Evolutionary conservation across 257 asterid genomes (phyloP), one percentile per base, ranked within the genome.

Genomic region (Salvia splendens): DNA sequence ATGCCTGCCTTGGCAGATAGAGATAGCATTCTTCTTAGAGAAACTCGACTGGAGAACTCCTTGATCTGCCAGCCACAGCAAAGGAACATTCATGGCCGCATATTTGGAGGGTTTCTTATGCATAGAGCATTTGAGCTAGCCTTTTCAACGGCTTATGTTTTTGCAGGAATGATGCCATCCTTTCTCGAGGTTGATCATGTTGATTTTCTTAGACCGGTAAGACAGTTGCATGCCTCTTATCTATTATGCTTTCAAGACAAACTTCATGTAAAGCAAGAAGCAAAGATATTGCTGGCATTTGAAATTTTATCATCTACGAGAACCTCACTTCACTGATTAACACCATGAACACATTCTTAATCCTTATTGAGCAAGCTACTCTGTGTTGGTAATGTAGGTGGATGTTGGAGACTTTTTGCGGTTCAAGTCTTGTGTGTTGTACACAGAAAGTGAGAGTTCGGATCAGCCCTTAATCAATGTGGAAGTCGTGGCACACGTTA

Each of bases 361-460:
- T 9, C 46, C 40, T 51, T 49, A 24, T 24, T 24, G 30, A 55
- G 56, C 35, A 6, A 47, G 38, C 45, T 65, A 50, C 24, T 45
- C 45, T 51, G 30, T 48, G 20, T 42, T 66, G 64, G 55, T 64
- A 38, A 30, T 77, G 77, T 83, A 93, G 97, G 99, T 90, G 73
- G 99, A 93, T 80, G 97, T 93, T 60, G 99, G 99, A 67, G 92
- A 93, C 79, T 93, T 93, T 83, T 73, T 93, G 86, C 95, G 96
- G 78, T 79, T 93, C 76, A 93, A 82, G 49, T 86, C 97, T 7
- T 93, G 95, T 69, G 95, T 88, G 8, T 60, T 93, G 83, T 88
- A 88, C 75, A 90, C 99, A 30, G 97, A 93, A 65, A 67, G 72
- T 45, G 87, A 93, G 71, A 72, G 74, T 64, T 75, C 89, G 0